A percentile compares a stretch with the other conserved stretches of the same genome.
phyloP scores from a whole-genome alignment of 176 grass and related monocot species.

The Rhynchospora pubera region DNA sequence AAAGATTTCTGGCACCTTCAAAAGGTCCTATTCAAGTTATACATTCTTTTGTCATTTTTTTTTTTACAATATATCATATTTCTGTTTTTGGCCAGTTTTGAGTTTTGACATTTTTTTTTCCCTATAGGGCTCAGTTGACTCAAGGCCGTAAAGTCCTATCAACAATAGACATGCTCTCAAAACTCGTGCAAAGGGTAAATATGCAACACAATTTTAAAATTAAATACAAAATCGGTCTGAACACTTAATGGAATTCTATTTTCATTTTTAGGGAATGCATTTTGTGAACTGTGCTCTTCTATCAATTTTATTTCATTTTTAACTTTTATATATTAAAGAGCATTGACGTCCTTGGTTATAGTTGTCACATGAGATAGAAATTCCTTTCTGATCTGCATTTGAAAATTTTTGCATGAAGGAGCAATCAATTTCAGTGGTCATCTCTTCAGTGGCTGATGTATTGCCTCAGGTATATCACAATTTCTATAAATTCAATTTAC shows the following conservation, averaged over 20 bases:
- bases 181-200: slow-evolving; percentile 77
- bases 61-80: slow-evolving; percentile 24
- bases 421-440: slow-evolving; percentile 75
- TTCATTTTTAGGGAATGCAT: neutral
- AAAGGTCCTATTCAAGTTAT: slow-evolving; percentile 53
- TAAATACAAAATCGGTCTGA: neutral
- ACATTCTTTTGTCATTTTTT: slow-evolving; percentile 7
- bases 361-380: neutral
- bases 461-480: slow-evolving; percentile 76
- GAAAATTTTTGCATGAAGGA: slow-evolving; percentile 38
- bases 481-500: neutral
- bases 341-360: neutral
- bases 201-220: neutral
- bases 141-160: slow-evolving; percentile 88
- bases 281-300: neutral
- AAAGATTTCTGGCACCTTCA: slow-evolving; percentile 97
- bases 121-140: slow-evolving; percentile 69
- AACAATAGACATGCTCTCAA: slow-evolving; percentile 67
- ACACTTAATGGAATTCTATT: neutral
- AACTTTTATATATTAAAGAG: neutral
- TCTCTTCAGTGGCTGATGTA: slow-evolving; percentile 79
- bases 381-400: neutral
- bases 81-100: slow-evolving; percentile 3
- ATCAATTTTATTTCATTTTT: neutral
- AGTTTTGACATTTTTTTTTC: slow-evolving; percentile 22